Conservation (phyloP, 352 stramenopile species). For the Plasmopara muralis region DNA sequence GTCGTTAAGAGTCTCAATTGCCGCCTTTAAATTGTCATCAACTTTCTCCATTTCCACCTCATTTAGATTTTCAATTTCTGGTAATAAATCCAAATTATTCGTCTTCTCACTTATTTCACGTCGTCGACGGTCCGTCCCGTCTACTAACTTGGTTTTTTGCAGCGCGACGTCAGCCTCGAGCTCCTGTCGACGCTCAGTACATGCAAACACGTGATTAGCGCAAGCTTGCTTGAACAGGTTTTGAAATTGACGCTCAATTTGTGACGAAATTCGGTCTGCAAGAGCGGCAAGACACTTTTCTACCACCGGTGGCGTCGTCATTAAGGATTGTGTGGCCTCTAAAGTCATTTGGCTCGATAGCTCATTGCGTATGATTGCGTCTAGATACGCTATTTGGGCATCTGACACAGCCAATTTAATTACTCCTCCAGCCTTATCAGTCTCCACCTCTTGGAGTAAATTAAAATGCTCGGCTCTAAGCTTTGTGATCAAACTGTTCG, state of each 20-base stretch:
- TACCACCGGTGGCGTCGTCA: constrained; percentile 1
- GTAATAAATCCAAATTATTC: not conserved
- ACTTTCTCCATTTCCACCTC: constrained; percentile 7
- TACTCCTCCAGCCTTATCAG: constrained; percentile 5
- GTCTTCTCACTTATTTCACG: constrained; percentile 1
- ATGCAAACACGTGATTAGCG: constrained; percentile 16
- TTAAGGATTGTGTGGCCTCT: not conserved
- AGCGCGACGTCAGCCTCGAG: constrained; percentile 24
- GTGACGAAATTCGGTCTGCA: constrained; percentile 14
- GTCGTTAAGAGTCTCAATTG: constrained; percentile 8
- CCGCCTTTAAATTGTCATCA: constrained; percentile 10
- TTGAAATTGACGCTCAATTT: constrained; percentile 21
- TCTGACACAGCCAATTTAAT: constrained; percentile 16
- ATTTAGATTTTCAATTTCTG: constrained; percentile 14
- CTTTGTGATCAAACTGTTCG: constrained; percentile 9
- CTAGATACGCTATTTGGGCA: constrained; percentile 13
- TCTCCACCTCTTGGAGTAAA: constrained; percentile 13
- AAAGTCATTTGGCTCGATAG: not conserved
- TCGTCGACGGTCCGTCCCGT: constrained; percentile 17
- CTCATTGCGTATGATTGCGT: constrained; percentile 2
- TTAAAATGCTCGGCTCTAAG: constrained; percentile 15
- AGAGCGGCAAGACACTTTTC: constrained; percentile 18
- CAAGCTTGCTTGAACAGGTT: constrained; percentile 19
- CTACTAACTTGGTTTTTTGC: constrained; percentile 15
- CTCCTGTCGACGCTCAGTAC: constrained; percentile 12